phyloP scores from a whole-genome alignment of 208 protist species.

The Trypanosoma boissoni region DNA sequence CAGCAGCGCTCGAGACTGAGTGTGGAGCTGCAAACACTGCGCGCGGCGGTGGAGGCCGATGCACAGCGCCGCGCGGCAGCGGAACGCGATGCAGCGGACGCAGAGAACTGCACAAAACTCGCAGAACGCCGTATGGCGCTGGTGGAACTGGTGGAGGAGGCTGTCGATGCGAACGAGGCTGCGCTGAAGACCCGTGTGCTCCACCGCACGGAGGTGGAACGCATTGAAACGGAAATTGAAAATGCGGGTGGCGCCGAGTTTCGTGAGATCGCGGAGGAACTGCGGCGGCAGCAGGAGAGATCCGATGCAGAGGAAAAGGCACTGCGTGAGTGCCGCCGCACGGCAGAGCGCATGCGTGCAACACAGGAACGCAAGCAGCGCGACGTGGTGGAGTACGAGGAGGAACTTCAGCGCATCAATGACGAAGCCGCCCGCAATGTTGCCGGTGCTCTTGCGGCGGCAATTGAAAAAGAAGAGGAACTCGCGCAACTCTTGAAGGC shows the following conservation, averaged over 20 bases:
- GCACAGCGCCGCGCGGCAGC: constrained; percentile 36
- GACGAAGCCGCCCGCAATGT: constrained; percentile 57
- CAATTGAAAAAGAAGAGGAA: constrained; percentile 43
- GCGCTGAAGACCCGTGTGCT: constrained; percentile 41
- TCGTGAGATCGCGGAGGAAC: constrained; percentile 48
- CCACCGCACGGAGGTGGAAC: constrained; percentile 46
- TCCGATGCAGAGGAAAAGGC: constrained; percentile 73
- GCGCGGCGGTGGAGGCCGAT: constrained; percentile 44
- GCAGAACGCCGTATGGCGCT: constrained; percentile 9
- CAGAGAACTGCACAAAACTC: constrained; percentile 15
- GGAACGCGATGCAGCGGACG: constrained; percentile 31
- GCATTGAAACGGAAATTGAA: constrained; percentile 75
- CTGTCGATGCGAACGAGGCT: constrained; percentile 29
- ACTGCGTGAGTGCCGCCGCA: constrained; percentile 55
- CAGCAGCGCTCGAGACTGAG: constrained; percentile 55
- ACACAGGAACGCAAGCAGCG: constrained; percentile 65
- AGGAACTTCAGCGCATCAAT: constrained; percentile 52
- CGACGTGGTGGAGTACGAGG: constrained; percentile 58
- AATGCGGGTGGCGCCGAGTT: constrained; percentile 67
- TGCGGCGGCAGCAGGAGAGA: constrained; percentile 61
- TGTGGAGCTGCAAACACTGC: constrained; percentile 43
- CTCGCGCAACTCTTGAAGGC: constrained; percentile 45
- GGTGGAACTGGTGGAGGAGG: constrained; percentile 30
- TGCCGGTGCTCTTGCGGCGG: constrained; percentile 48
- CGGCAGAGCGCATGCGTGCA: constrained; percentile 64